Evolutionary conservation across 164 flowering plant genomes (phyloP).

Genomic region (Annona cherimola): DNA sequence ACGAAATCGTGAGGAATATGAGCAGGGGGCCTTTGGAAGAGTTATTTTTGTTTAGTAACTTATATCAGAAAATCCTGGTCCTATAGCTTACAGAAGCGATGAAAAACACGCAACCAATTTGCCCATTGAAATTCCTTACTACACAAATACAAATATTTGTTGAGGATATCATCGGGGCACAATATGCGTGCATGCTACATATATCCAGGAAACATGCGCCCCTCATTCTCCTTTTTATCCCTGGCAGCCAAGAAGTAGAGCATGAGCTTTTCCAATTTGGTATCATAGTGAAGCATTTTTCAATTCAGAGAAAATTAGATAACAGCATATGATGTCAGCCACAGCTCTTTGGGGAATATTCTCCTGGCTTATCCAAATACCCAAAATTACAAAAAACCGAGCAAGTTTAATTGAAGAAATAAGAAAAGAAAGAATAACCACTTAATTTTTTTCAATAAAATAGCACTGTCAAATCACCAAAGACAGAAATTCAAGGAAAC

Average conservation of each 20-base stretch:
- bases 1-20: background rate
- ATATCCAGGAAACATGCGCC: background rate
- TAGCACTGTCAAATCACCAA: background rate
- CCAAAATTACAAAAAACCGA: background rate
- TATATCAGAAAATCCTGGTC: no score
- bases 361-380: background rate
- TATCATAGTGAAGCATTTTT: background rate
- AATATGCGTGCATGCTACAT: background rate
- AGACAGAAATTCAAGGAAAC: background rate
- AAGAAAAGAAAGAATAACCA: background rate
- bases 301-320: background rate
- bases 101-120: background rate
- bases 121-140: background rate
- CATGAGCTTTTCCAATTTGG: background rate
- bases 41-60: background rate
- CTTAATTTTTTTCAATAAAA: background rate
- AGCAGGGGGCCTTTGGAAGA: background rate
- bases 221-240: background rate
- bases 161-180: background rate
- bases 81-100: background rate
- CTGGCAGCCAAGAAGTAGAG: background rate
- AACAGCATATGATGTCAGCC: background rate
- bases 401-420: background rate
- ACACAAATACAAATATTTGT: no score
- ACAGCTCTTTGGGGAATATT: background rate